Evolutionary conservation across 1,139 yeast species (phyloP).

Genomic region (Kodamaea sp.): DNA sequence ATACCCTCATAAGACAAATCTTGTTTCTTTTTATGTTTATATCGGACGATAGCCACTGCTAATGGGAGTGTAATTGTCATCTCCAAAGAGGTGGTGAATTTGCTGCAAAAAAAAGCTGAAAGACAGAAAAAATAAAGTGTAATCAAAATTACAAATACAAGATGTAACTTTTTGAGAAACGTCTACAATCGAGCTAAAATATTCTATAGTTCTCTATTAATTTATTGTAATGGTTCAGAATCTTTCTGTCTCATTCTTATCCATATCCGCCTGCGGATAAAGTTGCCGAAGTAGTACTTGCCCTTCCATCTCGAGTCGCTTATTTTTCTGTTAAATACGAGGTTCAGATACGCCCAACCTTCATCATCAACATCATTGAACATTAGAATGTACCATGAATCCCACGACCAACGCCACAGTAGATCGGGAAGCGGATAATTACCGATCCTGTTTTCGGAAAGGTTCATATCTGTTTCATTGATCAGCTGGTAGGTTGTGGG

Average conservation of each 20-base stretch:
- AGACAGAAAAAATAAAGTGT: background rate
- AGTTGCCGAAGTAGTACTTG: conserved; percentile 48
- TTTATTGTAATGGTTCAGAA: background rate
- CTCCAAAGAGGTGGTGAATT: background rate
- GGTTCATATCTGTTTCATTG: conserved; percentile 24
- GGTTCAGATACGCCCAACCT: conserved; percentile 67
- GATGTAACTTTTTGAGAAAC: too few relatives aligned
- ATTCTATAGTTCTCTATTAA: background rate
- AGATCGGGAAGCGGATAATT: conserved; percentile 62
- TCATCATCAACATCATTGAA: conserved; percentile 68
- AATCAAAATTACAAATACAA: too few relatives aligned
- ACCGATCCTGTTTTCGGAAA: conserved; percentile 29
- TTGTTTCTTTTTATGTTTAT: background rate
- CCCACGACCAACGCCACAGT: conserved; percentile 73
- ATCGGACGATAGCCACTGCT: conserved; percentile 2
- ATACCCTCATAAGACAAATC: too few relatives aligned
- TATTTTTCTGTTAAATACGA: conserved; percentile 44
- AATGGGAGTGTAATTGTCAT: background rate
- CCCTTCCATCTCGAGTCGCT: conserved; percentile 57
- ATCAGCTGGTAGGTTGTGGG: conserved; percentile 48
- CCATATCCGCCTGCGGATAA: conserved; percentile 63
- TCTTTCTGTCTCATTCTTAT: conserved; percentile 35
- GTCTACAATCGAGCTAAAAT: too few relatives aligned
- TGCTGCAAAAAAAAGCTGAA: conserved; percentile 1
- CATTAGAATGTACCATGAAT: conserved; percentile 70